Evolutionary conservation across 2,329 filamentous ascomycete genomes (phyloP).

Genomic region (Aureobasidium sp.): DNA sequence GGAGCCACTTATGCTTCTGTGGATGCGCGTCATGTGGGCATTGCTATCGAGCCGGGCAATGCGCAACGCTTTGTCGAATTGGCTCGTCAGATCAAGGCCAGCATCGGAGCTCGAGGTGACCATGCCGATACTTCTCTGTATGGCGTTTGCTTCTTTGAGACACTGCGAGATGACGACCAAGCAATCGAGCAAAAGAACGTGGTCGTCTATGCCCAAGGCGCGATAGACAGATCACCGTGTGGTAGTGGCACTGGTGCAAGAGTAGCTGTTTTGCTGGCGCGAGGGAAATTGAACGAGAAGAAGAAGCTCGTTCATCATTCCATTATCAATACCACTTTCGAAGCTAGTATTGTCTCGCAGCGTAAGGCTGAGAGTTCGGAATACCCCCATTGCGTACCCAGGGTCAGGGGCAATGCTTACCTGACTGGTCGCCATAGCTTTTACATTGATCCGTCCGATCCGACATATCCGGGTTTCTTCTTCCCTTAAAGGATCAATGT

Average conservation of each 20-base stretch:
- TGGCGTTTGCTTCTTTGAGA: constrained; percentile 17
- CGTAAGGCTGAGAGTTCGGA: background rate
- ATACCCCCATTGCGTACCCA: background rate
- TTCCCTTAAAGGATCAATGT: background rate
- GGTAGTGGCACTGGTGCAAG: constrained; percentile 29
- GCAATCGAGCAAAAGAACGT: constrained; percentile 17
- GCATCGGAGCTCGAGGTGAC: background rate
- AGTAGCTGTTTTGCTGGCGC: constrained; percentile 21
- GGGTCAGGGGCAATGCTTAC: constrained; percentile 12
- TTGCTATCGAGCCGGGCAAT: constrained; percentile 9
- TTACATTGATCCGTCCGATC: constrained; percentile 14
- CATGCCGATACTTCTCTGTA: constrained; percentile 14
- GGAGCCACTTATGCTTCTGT: constrained; percentile 17
- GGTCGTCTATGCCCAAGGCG: constrained; percentile 34
- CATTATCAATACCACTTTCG: constrained; percentile 14
- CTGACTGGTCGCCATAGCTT: constrained; percentile 10
- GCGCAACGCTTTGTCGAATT: constrained; percentile 15
- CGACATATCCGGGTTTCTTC: constrained; percentile 15
- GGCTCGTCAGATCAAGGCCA: constrained; percentile 12
- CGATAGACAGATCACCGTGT: constrained; percentile 41
- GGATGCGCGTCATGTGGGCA: background rate
- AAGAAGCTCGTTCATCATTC: constrained; percentile 15
- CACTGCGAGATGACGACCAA: background rate
- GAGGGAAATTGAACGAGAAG: background rate
- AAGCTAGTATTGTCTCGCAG: background rate